Evolutionary conservation across 495 filamentous ascomycete genomes (phyloP).

Genomic region (Penicillium malachiteum): DNA sequence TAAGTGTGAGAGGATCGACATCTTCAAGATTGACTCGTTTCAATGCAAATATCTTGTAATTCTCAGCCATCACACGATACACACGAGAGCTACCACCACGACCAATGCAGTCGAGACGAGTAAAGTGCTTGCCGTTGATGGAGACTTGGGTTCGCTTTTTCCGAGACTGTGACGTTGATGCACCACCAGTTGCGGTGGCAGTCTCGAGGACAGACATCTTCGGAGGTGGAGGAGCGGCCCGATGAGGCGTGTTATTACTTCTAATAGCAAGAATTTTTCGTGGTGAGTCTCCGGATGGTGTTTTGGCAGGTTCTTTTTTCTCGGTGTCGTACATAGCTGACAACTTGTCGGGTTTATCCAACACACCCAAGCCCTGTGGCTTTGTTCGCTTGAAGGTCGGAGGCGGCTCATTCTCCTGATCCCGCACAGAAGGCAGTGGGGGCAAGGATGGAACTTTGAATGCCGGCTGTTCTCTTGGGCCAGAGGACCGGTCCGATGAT

Average conservation of each 20-base stretch:
- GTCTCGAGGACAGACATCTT: slow-evolving; percentile 96
- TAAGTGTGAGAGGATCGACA: slow-evolving; percentile 76
- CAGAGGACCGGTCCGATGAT: slow-evolving; percentile 39
- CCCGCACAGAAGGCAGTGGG: slow-evolving; percentile 56
- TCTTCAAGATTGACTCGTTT: slow-evolving; percentile 91
- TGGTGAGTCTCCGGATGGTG: slow-evolving; percentile 52
- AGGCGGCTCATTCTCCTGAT: slow-evolving; percentile 82
- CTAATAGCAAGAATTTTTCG: slow-evolving; percentile 68
- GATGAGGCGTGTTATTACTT: slow-evolving; percentile 79
- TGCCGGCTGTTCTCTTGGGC: slow-evolving; percentile 47
- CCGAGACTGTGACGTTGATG: slow-evolving; percentile 65
- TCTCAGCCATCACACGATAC: slow-evolving; percentile 96
- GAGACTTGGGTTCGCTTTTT: slow-evolving; percentile 77
- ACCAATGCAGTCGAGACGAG: slow-evolving; percentile 83
- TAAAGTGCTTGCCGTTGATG: slow-evolving; percentile 90
- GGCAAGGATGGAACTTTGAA: slow-evolving; percentile 66
- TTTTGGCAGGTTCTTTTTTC: slow-evolving; percentile 43
- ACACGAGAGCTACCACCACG: slow-evolving; percentile 90
- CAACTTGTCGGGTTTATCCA: slow-evolving; percentile 61
- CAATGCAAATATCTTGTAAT: slow-evolving; percentile 87
- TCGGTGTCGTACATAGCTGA: slow-evolving; percentile 49
- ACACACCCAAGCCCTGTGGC: slow-evolving; percentile 51
- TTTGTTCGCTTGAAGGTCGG: slow-evolving; percentile 72
- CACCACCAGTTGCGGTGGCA: slow-evolving; percentile 80
- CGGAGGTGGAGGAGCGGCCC: slow-evolving; percentile 80